phyloP scores from a whole-genome alignment of 495 filamentous ascomycete genomes.

The Annulohypoxylon nitens region DNA sequence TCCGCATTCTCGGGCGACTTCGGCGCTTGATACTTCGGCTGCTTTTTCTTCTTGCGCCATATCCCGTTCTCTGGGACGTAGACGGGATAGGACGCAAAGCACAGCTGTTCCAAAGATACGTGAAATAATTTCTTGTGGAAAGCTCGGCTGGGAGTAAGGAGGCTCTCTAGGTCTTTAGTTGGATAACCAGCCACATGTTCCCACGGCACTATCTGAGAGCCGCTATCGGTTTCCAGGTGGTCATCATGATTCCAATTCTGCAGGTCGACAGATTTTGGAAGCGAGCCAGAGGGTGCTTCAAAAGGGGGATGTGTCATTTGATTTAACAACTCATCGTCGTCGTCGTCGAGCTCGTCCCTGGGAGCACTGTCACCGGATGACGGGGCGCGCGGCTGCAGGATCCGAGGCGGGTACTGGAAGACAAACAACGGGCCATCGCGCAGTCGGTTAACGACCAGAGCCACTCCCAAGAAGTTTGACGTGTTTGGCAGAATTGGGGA shows the following conservation, averaged over 20 bases:
- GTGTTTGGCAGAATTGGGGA: slow-evolving; percentile 61
- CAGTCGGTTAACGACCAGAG: slow-evolving; percentile 84
- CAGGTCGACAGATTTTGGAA: slow-evolving; percentile 54
- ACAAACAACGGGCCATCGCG: slow-evolving; percentile 85
- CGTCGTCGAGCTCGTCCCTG: slow-evolving; percentile 59
- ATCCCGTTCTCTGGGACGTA: slow-evolving; percentile 86
- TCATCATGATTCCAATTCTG: slow-evolving; percentile 70
- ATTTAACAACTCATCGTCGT: slow-evolving; percentile 58
- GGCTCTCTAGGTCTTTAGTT: slow-evolving; percentile 81
- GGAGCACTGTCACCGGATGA: slow-evolving; percentile 47
- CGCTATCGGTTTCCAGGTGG: slow-evolving; percentile 63
- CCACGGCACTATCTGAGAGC: slow-evolving; percentile 74
- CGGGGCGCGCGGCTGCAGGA: slow-evolving; percentile 50
- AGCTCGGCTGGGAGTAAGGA: slow-evolving; percentile 82
- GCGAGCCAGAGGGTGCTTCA: slow-evolving; percentile 53
- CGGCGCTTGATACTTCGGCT: slow-evolving; percentile 52
- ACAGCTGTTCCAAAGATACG: slow-evolving; percentile 83
- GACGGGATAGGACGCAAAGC: slow-evolving; percentile 88
- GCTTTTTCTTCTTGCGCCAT: slow-evolving; percentile 87
- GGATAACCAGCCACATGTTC: slow-evolving; percentile 82
- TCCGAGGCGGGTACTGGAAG: slow-evolving; percentile 84
- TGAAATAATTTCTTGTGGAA: slow-evolving; percentile 91
- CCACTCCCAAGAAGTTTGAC: slow-evolving; percentile 76
- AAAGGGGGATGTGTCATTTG: slow-evolving; percentile 48
- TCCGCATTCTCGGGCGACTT: slow-evolving; percentile 50